Percentiles rank a stretch among this genome's conserved stretches.
These are phyloP conservation scores for Aureobasidium zeae DNA, from an alignment of 2,329 filamentous ascomycete genomes.

Conservation along the genomic window DNA sequence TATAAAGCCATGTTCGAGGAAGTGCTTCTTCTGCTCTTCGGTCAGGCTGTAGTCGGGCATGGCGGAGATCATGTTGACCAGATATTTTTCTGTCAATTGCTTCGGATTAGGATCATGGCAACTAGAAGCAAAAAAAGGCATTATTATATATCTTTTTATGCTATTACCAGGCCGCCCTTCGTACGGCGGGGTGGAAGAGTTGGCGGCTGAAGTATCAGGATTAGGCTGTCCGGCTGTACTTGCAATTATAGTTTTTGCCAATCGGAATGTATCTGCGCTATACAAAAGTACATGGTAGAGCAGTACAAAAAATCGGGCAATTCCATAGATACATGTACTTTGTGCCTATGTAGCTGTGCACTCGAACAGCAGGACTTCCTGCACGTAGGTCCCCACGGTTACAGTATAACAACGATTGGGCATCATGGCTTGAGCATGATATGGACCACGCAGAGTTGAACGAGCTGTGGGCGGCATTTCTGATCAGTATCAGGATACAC, in stretches of 20 bases:
- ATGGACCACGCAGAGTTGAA: no score
- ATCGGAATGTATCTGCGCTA: no score
- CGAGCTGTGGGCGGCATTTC: no score
- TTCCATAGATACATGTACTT: no score
- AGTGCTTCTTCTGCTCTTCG: conserved; percentile 42
- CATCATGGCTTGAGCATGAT: no score
- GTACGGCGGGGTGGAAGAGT: background rate
- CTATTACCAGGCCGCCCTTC: background rate
- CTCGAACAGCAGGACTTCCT: no score
- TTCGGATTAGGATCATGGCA: background rate
- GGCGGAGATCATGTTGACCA: background rate
- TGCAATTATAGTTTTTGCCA: background rate
- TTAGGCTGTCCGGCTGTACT: conserved; percentile 9
- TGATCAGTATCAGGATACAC: no score
- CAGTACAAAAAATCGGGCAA: no score
- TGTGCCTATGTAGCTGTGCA: no score
- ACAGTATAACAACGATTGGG: no score
- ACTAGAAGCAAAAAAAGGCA: background rate
- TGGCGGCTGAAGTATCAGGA: conserved; percentile 1
- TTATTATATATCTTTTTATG: background rate
- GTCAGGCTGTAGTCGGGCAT: conserved; percentile 28
- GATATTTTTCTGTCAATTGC: background rate
- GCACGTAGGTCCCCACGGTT: no score
- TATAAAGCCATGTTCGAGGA: conserved; percentile 47
- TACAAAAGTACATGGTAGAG: no score